Base-by-base conservation (phyloP, 208 protist species). In the Leishmania gerbilli region DNA sequence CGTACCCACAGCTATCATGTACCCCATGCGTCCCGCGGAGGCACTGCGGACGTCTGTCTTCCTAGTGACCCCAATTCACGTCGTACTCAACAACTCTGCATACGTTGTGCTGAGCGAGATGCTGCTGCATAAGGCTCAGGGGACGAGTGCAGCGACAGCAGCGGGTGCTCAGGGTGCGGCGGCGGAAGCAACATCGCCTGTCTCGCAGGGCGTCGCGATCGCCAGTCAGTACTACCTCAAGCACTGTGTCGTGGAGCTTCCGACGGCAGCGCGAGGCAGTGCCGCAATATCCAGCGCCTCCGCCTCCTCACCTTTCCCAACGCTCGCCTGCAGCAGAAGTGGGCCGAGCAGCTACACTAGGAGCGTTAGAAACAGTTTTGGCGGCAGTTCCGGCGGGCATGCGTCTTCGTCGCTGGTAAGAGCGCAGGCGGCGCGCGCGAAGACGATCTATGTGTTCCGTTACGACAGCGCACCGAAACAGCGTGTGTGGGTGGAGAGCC, bases 1-100 rank as follows among this genome's bases (percentile, higher is more conserved):
- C 21, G 56, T 45, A 55, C 68, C 62, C 72, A 53, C 58, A 34
- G 17, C 27, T 64, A 62, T 3, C 34, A 42, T 8, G 72, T 24
- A 60, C 13, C 74, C 68, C 15, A 62, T 45, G 34, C 27, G 68
- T 5, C 55, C 74, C 2, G 40, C 65, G 17, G 65, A 51, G n/a
- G n/a, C 17, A 24, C 47, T n/a, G 34, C 69, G 24, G 47, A 53
- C 79, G 53, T 42, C 27, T 71, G 49, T 87, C 40, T 79, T 87
- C 37, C 62, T 79, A 62, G 81, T 88, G 69, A 79, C 75, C 2
- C 84, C 79, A 15, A 71, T 87, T 64, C 65, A 79, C 74, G 72
- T 87, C 49, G 76, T 84, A 45, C 77, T 87, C 71, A 82, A 67
- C 72, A 82, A 74, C 77, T 60, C 84, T 24, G 72, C 80, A 17